Percentiles rank a stretch among this genome's conserved stretches.
Evolutionary conservation across 805 yeast species (phyloP).

Genomic region (Vanderwaltozyma tropicalis): DNA sequence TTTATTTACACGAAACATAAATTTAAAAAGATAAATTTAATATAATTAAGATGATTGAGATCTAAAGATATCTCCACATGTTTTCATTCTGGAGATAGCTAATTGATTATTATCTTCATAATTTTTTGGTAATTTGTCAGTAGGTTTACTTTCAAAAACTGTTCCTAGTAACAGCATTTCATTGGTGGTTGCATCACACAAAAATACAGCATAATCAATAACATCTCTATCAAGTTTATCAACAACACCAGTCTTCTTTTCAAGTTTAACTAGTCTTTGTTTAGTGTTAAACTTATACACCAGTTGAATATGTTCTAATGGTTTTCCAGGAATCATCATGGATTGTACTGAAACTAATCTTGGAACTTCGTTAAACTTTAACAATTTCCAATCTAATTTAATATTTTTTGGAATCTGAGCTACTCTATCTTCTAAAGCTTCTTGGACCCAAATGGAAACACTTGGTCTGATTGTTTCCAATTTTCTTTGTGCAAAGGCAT

Average conservation of each 20-base stretch:
- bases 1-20: background rate
- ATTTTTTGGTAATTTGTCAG: constrained; percentile 28
- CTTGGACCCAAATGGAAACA: constrained; percentile 54
- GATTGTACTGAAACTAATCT: constrained; percentile 62
- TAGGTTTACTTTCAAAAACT: constrained; percentile 48
- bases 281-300: constrained; percentile 53
- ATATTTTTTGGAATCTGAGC: constrained; percentile 46
- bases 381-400: constrained; percentile 65
- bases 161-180: constrained; percentile 53
- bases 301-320: constrained; percentile 46
- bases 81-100: constrained; percentile 24
- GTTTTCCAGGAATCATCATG: constrained; percentile 47
- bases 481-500: constrained; percentile 59
- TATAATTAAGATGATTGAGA: background rate
- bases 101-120: constrained; percentile 18
- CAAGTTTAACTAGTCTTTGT: constrained; percentile 45
- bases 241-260: constrained; percentile 35
- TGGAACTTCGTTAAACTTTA: constrained; percentile 61
- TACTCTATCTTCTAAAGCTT: constrained; percentile 44
- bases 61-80: constrained; percentile 26
- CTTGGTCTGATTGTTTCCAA: constrained; percentile 36
- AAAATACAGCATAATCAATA: constrained; percentile 49
- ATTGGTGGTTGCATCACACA: constrained; percentile 51
- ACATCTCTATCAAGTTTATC: constrained; percentile 43
- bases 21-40: background rate